Conservation (phyloP, 2,329 filamentous ascomycete genomes). For the Phaeosphaeriaceae sp. region DNA sequence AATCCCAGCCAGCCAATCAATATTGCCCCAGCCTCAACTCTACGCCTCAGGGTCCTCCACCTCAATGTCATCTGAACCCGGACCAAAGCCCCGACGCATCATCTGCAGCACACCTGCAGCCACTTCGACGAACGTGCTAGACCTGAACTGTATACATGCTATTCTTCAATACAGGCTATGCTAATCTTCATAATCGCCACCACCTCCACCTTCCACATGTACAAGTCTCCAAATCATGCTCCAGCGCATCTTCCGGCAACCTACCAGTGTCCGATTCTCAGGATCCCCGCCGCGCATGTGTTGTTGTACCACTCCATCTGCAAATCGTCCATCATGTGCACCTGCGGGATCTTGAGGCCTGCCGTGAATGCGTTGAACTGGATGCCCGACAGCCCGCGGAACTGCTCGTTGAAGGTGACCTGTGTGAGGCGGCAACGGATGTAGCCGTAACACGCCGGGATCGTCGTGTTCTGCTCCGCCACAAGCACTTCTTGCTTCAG, state of each 20-base stretch:
- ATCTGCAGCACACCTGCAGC: constrained; percentile 19
- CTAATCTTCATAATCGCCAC: constrained; percentile 11
- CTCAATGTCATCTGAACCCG: constrained; percentile 20
- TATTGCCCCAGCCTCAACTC: constrained; percentile 6
- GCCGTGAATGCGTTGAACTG: constrained; percentile 57
- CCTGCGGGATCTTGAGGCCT: constrained; percentile 47
- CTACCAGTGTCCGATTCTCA: constrained; percentile 43
- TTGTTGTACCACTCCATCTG: constrained; percentile 59
- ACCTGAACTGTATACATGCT: constrained; percentile 8
- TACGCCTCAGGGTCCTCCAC: constrained; percentile 4
- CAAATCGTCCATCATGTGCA: constrained; percentile 60
- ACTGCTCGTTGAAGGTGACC: constrained; percentile 51
- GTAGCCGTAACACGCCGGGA: constrained; percentile 52
- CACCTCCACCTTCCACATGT: neutral
- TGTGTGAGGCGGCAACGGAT: constrained; percentile 54
- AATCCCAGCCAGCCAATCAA: constrained; percentile 11
- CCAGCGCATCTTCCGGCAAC: neutral
- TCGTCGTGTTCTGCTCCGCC: constrained; percentile 48
- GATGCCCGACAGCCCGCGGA: constrained; percentile 55
- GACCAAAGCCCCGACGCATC: constrained; percentile 8
- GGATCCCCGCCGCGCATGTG: constrained; percentile 56
- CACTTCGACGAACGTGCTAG: neutral
- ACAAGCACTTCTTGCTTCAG: constrained; percentile 46
- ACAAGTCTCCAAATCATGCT: constrained; percentile 5
- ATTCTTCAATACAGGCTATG: constrained; percentile 10